A percentile compares a stretch with the other conserved stretches of the same genome.
Conservation (phyloP, 2,329 filamentous ascomycete genomes). For the Diaporthe amygdali region DNA sequence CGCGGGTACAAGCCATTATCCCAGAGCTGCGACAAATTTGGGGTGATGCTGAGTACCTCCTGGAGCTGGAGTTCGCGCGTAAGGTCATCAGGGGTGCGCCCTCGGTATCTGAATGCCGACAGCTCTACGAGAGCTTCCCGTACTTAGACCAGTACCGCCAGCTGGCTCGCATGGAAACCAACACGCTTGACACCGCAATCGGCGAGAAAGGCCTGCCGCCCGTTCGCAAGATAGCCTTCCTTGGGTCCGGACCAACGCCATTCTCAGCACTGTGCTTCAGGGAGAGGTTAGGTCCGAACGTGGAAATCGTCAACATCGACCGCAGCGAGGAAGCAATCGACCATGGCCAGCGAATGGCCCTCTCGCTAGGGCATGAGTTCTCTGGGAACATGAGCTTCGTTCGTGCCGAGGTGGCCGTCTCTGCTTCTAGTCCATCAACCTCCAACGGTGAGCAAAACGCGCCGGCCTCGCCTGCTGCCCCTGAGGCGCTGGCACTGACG, state of each 20-base stretch:
- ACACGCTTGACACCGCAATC: conserved; percentile 11
- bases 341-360: conserved; percentile 4
- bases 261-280: conserved; percentile 20
- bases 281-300: neutral
- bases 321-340: conserved; percentile 14
- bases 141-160: conserved; percentile 20
- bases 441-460: neutral
- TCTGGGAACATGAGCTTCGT: conserved; percentile 14
- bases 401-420: neutral
- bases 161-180: conserved; percentile 14
- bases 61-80: conserved; percentile 19
- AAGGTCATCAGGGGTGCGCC: conserved; percentile 12
- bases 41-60: conserved; percentile 20
- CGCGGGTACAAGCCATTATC: conserved; percentile 2
- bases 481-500: neutral
- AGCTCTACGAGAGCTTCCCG: conserved; percentile 13
- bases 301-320: conserved; percentile 21
- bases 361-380: neutral
- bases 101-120: neutral
- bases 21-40: conserved; percentile 7
- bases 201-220: conserved; percentile 8
- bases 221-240: conserved; percentile 14
- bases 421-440: neutral
- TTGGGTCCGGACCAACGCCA: conserved; percentile 9
- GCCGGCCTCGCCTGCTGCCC: neutral